Conservation (phyloP, 768 basidiomycete genomes). For the Collybiopsis luxurians region DNA sequence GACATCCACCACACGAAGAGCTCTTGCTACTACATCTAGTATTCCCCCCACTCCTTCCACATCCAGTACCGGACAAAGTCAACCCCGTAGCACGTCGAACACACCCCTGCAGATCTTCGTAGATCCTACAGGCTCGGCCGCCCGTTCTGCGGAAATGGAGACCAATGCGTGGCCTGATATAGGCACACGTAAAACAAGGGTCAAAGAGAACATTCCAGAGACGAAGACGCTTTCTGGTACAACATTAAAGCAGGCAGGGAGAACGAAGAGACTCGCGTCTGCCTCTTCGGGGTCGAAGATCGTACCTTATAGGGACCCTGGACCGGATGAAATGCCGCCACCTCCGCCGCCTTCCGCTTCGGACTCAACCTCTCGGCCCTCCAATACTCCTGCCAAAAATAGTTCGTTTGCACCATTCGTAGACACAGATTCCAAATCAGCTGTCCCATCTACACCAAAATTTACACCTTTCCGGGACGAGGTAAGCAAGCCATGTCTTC, state of each 20-base stretch:
- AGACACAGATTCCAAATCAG: slow-evolving; percentile 14
- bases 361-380: slow-evolving; percentile 12
- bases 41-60: slow-evolving; percentile 31
- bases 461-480: slow-evolving; percentile 78
- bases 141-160: slow-evolving; percentile 39
- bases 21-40: slow-evolving; percentile 39
- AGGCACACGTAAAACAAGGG: slow-evolving; percentile 72
- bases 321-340: slow-evolving; percentile 43
- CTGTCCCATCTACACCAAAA: slow-evolving; percentile 45
- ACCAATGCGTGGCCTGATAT: slow-evolving; percentile 65
- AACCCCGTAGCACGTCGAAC: slow-evolving; percentile 41
- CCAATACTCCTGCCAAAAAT: slow-evolving; percentile 31
- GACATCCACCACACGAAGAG: slow-evolving; percentile 24
- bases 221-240: slow-evolving; percentile 66
- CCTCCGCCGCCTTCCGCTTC: slow-evolving; percentile 30
- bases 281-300: slow-evolving; percentile 49
- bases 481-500: slow-evolving; percentile 34
- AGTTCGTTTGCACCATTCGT: slow-evolving; percentile 17
- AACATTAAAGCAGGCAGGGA: slow-evolving; percentile 61
- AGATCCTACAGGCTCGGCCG: slow-evolving; percentile 59
- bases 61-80: slow-evolving; percentile 16
- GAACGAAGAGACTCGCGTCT: slow-evolving; percentile 50
- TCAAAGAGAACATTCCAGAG: slow-evolving; percentile 78
- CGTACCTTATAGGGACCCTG: slow-evolving; percentile 62
- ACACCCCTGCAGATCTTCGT: slow-evolving; percentile 66